Evolutionary conservation across 176 grass and related monocot genomes (phyloP), one percentile per base, ranked within the genome.

Genomic region (Puccinellia tenuiflora): DNA sequence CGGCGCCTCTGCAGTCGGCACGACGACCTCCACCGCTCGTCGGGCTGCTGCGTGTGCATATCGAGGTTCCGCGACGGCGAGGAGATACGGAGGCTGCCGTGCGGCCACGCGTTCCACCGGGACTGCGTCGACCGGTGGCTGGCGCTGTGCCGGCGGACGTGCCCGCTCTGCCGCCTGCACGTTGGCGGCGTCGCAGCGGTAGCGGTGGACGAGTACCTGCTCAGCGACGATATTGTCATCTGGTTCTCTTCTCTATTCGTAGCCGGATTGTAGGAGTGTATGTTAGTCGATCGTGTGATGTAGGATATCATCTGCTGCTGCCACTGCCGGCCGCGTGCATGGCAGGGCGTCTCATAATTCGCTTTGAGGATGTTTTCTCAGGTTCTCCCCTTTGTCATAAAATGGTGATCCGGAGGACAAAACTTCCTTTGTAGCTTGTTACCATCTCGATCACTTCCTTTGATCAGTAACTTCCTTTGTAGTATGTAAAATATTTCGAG

Each of bases 161-260:
- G 91, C 77, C 91, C 94, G 26, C 91, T 97, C 78, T 93, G 94
- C 84, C 88, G 94, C 45, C 74, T 91, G 35, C 85, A 85, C 18
- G 47, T 97, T 39, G 86, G 64, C 26, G 57, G 31, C 64, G n/a
- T 57, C 16, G 50, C 24, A 17, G 2, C 37, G 6, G 21, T 63
- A 7, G 80, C 50, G 43, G 21, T 60, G 17, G 82, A 76, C 5
- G 77, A 88, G 26, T 73, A 88, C 34, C 80, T 91, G 73, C 84
- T 91, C 60, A 79, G 82, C 35, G 94, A 93, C 62, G 94, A 97
- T 73, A 69, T 93, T 9, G 80, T 86, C 80, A 93, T 93, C 78
- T 97, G 94, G 94, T 93, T 93, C 86, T 97, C 91, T 12, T 91
- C 91, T 40, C 88, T 97, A 69, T 92, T 91, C 81, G 78, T 89